Percentiles rank a stretch among this genome's conserved stretches.
phyloP scores from a whole-genome alignment of 768 basidiomycete species.

The Exsudoporus frostii region DNA sequence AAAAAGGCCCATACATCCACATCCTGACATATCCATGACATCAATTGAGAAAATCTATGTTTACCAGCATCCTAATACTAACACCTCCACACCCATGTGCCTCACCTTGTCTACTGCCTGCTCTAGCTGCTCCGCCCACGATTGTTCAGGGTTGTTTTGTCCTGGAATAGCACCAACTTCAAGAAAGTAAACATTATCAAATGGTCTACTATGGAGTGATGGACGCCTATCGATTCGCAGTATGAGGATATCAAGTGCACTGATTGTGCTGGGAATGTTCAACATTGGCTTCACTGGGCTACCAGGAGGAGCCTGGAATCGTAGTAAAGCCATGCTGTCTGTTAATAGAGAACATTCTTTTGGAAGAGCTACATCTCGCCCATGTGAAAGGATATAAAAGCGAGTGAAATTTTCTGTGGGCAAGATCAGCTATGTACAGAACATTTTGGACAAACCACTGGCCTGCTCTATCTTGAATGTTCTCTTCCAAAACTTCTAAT shows the following conservation, averaged over 20 bases:
- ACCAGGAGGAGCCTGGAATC: slow-evolving; percentile 23
- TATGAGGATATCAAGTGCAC: slow-evolving; percentile 41
- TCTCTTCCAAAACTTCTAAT: slow-evolving; percentile 56
- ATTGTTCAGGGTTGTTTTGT: neutral
- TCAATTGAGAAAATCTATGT: neutral
- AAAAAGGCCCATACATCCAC: neutral
- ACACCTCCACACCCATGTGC: slow-evolving; percentile 34
- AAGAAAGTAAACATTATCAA: slow-evolving; percentile 61
- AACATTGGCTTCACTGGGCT: neutral
- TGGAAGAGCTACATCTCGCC: slow-evolving; percentile 31
- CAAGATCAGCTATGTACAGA: neutral
- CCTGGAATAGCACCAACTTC: slow-evolving; percentile 40
- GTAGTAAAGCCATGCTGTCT: slow-evolving; percentile 37
- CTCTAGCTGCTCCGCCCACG: slow-evolving; percentile 37
- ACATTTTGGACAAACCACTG: neutral
- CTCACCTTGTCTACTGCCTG: slow-evolving; percentile 34
- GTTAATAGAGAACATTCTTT: slow-evolving; percentile 17
- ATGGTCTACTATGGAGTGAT: slow-evolving; percentile 40
- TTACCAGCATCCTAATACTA: slow-evolving; percentile 52
- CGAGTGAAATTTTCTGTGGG: slow-evolving; percentile 62
- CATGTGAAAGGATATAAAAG: slow-evolving; percentile 56
- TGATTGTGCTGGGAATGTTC: slow-evolving; percentile 26
- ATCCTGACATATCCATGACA: neutral
- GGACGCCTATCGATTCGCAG: slow-evolving; percentile 67
- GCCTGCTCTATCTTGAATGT: slow-evolving; percentile 56